A percentile compares a stretch with the other conserved stretches of the same genome.
These are phyloP conservation scores for Serendipita sp. DNA, from an alignment of 1,284 basidiomycete species.

Conservation along the genomic window DNA sequence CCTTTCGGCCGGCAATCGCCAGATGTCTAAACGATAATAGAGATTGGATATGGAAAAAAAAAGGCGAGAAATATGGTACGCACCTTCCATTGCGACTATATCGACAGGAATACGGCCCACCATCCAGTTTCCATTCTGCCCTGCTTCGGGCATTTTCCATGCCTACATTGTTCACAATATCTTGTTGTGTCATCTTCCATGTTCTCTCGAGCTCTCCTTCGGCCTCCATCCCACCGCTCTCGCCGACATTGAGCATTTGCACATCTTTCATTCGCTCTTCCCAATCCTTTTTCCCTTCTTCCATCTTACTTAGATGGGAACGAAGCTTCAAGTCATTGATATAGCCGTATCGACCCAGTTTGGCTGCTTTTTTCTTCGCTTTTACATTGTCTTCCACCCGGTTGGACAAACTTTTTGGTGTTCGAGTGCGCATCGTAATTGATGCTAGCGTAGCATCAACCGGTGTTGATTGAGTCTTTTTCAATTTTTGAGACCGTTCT, in stretches of 20 bases:
- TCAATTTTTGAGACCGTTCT: constrained; percentile 20
- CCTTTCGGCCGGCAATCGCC: constrained; percentile 67
- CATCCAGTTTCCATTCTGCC: constrained; percentile 71
- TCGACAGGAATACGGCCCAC: constrained; percentile 70
- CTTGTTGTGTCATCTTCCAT: constrained; percentile 74
- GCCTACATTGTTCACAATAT: constrained; percentile 59
- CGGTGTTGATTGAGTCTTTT: constrained; percentile 17
- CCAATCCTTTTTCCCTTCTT: constrained; percentile 39
- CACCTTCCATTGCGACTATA: constrained; percentile 87
- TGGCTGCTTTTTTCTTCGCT: constrained; percentile 4
- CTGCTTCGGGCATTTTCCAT: constrained; percentile 60
- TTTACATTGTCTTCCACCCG: neutral
- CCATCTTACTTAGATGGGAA: constrained; percentile 47
- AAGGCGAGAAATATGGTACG: constrained; percentile 19
- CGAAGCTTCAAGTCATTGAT: constrained; percentile 67
- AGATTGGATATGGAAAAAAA: neutral
- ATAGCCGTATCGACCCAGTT: constrained; percentile 32
- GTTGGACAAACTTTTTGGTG: constrained; percentile 1
- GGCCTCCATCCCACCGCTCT: constrained; percentile 54
- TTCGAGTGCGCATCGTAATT: constrained; percentile 15
- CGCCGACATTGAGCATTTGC: constrained; percentile 37
- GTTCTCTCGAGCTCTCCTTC: constrained; percentile 76
- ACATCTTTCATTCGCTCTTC: constrained; percentile 50
- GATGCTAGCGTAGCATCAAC: constrained; percentile 24
- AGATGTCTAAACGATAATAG: constrained; percentile 44